These are phyloP conservation scores for Phyllosticta citrichinensis DNA, from an alignment of 2,329 filamentous ascomycete species.

Conservation along the genomic window DNA sequence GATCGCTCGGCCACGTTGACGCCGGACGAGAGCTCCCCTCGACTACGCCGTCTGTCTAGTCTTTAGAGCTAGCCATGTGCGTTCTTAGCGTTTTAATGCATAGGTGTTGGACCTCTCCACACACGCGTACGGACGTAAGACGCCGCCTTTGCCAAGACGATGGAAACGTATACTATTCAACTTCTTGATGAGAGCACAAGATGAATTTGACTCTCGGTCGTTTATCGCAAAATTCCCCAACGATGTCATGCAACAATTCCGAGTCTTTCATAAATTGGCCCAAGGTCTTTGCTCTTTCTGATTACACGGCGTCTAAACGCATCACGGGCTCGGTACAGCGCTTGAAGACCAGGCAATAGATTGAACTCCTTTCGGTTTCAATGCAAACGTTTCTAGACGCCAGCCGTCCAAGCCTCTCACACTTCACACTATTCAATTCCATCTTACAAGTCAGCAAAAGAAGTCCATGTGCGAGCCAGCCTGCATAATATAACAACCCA, in stretches of 20 bases:
- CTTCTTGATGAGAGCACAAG: background rate
- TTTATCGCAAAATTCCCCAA: background rate
- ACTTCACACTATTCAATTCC: no score
- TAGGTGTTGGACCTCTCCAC: background rate
- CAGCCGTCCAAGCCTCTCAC: no score
- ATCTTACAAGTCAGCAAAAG: no score
- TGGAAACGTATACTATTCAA: background rate
- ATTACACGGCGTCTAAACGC: background rate
- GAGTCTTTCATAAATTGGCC: background rate
- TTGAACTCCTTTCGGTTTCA: background rate
- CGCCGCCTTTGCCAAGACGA: background rate
- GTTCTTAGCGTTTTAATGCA: background rate
- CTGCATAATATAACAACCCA: background rate
- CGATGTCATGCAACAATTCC: background rate
- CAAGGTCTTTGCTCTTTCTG: background rate
- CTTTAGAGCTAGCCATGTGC: background rate
- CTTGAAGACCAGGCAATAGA: background rate
- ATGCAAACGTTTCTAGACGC: background rate
- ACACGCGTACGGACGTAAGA: background rate
- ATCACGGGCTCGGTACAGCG: background rate
- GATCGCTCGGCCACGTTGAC: slow-evolving; percentile 10
- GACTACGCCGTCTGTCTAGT: background rate
- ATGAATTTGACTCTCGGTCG: background rate
- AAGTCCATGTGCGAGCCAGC: background rate
- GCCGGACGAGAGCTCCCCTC: slow-evolving; percentile 5